A percentile compares a stretch with the other conserved stretches of the same genome.
Evolutionary conservation across 108 stramenopile species (phyloP).

Genomic region (Fistulifera solaris): DNA sequence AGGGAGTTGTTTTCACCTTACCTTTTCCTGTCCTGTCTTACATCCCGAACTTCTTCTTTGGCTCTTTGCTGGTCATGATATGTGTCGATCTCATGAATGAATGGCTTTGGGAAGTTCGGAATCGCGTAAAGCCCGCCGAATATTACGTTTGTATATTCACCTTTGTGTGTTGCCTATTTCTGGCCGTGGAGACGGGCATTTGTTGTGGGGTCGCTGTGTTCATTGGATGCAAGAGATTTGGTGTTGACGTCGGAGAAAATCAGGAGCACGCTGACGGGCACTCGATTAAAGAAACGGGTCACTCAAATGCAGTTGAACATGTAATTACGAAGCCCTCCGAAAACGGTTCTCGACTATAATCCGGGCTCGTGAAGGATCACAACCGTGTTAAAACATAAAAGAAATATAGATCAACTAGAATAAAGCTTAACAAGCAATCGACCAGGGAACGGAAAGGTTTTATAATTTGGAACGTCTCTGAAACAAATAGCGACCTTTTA

Average conservation of each 20-base stretch:
- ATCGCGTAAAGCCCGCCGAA: conserved; percentile 64
- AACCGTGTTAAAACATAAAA: too few relatives aligned
- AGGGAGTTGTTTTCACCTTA: conserved; percentile 51
- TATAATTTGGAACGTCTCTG: too few relatives aligned
- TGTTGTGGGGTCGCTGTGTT: conserved; percentile 58
- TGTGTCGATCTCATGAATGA: conserved; percentile 89
- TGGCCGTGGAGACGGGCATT: conserved; percentile 87
- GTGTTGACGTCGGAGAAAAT: conserved; percentile 9
- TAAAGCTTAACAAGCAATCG: too few relatives aligned
- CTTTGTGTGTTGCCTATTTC: conserved; percentile 69
- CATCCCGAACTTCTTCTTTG: conserved; percentile 90
- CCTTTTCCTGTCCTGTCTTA: conserved; percentile 76
- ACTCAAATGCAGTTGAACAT: not conserved
- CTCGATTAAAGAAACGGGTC: not conserved
- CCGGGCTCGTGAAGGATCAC: too few relatives aligned
- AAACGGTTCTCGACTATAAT: too few relatives aligned
- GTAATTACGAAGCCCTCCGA: not conserved
- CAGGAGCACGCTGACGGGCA: not conserved
- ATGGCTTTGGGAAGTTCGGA: conserved; percentile 87
- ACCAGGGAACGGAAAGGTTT: too few relatives aligned
- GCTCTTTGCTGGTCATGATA: conserved; percentile 84
- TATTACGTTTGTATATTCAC: conserved; percentile 75
- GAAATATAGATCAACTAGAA: too few relatives aligned
- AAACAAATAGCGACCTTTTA: too few relatives aligned
- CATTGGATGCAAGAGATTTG: conserved; percentile 27